Conservation (phyloP, 805 yeast species). For the Pichia paraexigua region DNA sequence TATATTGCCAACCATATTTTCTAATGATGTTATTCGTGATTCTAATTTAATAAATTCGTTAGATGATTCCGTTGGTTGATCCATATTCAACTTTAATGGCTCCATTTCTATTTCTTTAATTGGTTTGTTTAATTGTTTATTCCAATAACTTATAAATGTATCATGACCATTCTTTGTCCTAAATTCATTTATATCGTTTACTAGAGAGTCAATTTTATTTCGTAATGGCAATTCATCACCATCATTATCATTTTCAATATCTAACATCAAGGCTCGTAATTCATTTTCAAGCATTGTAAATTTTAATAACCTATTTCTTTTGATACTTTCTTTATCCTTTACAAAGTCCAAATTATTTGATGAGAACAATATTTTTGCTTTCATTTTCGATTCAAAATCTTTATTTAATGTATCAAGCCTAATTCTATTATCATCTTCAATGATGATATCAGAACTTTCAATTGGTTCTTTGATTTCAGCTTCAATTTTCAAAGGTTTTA, state of each 20-base stretch:
- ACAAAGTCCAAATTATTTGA: not conserved
- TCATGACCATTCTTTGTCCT: not conserved
- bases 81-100: not conserved
- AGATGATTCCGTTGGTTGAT: not conserved
- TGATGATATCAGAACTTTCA: not conserved
- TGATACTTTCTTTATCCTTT: not conserved
- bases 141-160: slow-evolving; percentile 10
- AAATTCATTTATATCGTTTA: slow-evolving; percentile 1
- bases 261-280: slow-evolving; percentile 8
- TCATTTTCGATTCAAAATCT: slow-evolving; percentile 6
- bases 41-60: slow-evolving; percentile 3
- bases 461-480: not conserved
- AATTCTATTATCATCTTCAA: not conserved
- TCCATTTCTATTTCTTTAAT: not conserved
- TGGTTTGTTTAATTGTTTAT: not conserved
- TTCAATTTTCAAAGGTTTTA: not conserved
- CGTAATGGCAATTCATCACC: not conserved
- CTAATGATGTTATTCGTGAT: slow-evolving; percentile 14
- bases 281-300: slow-evolving; percentile 10
- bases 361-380: not conserved
- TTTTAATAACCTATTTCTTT: slow-evolving; percentile 4
- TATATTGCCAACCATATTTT: not conserved
- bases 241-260: slow-evolving; percentile 6
- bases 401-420: not conserved
- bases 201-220: slow-evolving; percentile 1